Base-by-base conservation (phyloP, 306 rosid genomes). In the Carpinus viminea region DNA sequence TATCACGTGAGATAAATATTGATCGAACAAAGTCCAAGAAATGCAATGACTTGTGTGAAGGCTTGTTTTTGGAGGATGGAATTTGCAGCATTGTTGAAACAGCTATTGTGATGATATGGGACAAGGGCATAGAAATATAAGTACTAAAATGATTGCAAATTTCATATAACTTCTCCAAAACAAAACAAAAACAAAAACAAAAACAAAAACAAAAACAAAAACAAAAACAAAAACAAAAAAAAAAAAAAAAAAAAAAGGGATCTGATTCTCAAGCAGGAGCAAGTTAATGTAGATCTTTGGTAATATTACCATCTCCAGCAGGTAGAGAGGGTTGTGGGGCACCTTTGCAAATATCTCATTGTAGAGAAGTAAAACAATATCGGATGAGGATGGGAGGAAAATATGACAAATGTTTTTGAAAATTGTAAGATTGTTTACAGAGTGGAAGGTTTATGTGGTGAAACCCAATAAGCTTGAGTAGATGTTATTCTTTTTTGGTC, bases 211-310 rank as follows among this genome's bases (percentile, higher is more conserved):
- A n/a, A n/a, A n/a, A n/a, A n/a, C n/a, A n/a, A n/a, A n/a, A n/a
- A n/a, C n/a, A n/a, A n/a, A n/a, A n/a, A n/a, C n/a, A n/a, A n/a
- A n/a, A n/a, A n/a, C n/a, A n/a, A n/a, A n/a, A n/a, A n/a, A n/a
- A n/a, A n/a, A n/a, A n/a, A n/a, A n/a, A n/a, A n/a, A n/a, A n/a
- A n/a, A 88, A 69, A 70, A 88, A 0, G 98, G 98, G 12, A 93
- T 85, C 65, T 93, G 97, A 69, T 93, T 93, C 76, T 93, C 97
- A 1, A 93, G 89, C 34, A 87, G 79, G n/a, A 89, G 87, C 54
- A 91, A 87, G 26, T 93, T 94, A 4, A 88, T 53, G 56, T 72
- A 83, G 20, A 91, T 68, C 28, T 76, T 88, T 5, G 91, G 86
- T 2, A 89, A 41, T 2, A 88, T 88, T 91, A 89, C 89, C 1